Percentiles rank a stretch among this genome's conserved stretches.
phyloP scores from a whole-genome alignment of 306 rosid genomes.

The Quercus glauca region DNA sequence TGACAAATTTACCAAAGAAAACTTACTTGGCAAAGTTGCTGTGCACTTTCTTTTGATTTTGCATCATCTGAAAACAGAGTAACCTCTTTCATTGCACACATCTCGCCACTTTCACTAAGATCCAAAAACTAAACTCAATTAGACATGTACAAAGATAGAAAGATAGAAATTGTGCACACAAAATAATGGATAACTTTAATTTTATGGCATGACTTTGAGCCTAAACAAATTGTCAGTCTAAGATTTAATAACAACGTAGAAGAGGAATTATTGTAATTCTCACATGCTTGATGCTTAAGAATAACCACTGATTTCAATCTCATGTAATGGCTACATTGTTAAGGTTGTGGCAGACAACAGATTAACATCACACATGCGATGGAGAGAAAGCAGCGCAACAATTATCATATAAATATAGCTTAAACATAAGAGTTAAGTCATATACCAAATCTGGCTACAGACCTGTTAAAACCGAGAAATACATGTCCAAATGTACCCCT shows the following conservation, averaged over 20 bases:
- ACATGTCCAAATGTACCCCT: constrained; percentile 99
- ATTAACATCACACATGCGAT: constrained; percentile 1
- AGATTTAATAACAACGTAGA: not conserved
- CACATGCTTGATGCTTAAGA: not conserved
- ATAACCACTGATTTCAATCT: not conserved
- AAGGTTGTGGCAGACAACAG: constrained; percentile 1
- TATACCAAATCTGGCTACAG: not conserved
- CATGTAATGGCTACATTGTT: not conserved
- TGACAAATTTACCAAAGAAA: constrained; percentile 17
- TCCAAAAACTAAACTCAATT: constrained; percentile 29
- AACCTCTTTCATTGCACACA: constrained; percentile 99
- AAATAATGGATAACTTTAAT: not conserved
- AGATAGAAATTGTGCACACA: not conserved
- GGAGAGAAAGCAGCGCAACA: constrained; percentile 12
- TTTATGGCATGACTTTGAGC: not conserved
- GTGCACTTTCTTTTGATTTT: constrained; percentile 92
- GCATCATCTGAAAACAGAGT: constrained; percentile 95
- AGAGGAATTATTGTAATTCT: not conserved
- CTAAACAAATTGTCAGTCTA: not conserved
- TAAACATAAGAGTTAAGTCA: not conserved
- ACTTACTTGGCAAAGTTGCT: constrained; percentile 82
- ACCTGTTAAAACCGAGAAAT: constrained; percentile 93
- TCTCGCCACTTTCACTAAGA: constrained; percentile 87
- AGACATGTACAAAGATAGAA: constrained; percentile 21
- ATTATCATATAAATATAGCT: not conserved